Evolutionary conservation across 2,329 filamentous ascomycete genomes (phyloP), one percentile per base, ranked within the genome.

Genomic region (Neonectria punicea): DNA sequence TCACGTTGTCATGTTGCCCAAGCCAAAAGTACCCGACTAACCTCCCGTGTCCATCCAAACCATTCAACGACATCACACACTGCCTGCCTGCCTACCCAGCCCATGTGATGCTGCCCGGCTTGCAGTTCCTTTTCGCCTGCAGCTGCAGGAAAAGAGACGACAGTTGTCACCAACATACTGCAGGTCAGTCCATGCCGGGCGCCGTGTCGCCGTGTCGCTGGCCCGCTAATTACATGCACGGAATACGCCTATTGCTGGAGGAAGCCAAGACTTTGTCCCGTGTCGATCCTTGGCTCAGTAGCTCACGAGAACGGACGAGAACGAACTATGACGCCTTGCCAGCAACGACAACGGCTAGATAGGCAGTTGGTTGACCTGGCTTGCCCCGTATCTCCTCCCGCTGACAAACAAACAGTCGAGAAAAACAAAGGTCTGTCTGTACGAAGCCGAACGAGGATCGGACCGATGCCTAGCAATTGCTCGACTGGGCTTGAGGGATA

Each of bases 391-490:
- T 16, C 47, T n/a, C 47, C 46, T 22, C n/a, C 32, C 25, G 25
- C 25, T 34, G 14, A 32, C 30, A 18, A 11, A n/a, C 28, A 51
- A 51, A 20, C n/a, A 34, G 30, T 13, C 30, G 16, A 22, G n/a
- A 51, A 20, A 30, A 20, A 14, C 49, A 49, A 55, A 54, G 54
- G 62, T 63, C 63, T 63, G 62, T 63, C 63, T 63, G 55, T 62
- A 63, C 57, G 39, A 47, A 59, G 55, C 54, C 60, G 55, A 65
- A 59, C 53, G 55, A 66, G 58, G 69, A 68, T 70, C 68, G 72
- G 70, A 53, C 68, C 63, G 59, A 72, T 69, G 64, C 51, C 63
- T 60, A 36, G 32, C 46, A 67, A 66, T 43, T 60, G 39, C 57
- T 53, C 43, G 54, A 56, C 62, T 58, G 53, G 53, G 53, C 41